Evolutionary conservation across 2,329 filamentous ascomycete genomes (phyloP).

Genomic region (Aspergillus pseudotamarii): DNA sequence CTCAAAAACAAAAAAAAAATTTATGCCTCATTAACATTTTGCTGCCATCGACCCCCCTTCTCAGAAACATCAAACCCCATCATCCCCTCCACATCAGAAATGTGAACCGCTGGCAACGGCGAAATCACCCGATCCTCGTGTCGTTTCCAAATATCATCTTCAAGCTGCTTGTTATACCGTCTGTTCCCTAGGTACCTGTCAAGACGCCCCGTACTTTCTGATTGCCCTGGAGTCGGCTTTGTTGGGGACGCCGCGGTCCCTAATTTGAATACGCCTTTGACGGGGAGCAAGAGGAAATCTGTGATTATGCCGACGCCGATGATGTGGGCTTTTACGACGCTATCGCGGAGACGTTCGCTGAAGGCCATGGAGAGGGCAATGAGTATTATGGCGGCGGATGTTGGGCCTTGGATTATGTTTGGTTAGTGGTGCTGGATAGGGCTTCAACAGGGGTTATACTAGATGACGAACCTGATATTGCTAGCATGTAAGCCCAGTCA

Average conservation of each 20-base stretch:
- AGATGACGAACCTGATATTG: conserved; percentile 30
- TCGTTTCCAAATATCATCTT: conserved; percentile 36
- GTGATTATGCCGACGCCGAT: conserved; percentile 24
- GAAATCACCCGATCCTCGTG: conserved; percentile 24
- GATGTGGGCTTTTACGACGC: conserved; percentile 26
- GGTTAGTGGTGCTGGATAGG: background rate
- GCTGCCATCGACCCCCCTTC: conserved; percentile 10
- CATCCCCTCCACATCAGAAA: conserved; percentile 10
- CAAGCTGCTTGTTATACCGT: conserved; percentile 22
- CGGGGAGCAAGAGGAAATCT: conserved; percentile 28
- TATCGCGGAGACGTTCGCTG: conserved; percentile 40
- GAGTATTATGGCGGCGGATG: conserved; percentile 56
- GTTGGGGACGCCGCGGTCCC: background rate
- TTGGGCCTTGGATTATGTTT: conserved; percentile 27
- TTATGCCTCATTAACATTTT: background rate
- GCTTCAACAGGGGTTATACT: background rate
- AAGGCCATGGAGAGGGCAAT: conserved; percentile 60
- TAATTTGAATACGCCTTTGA: conserved; percentile 17
- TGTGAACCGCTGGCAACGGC: conserved; percentile 15
- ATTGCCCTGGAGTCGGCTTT: conserved; percentile 7
- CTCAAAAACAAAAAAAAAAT: too few species aligned
- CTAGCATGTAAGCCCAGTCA: conserved; percentile 26
- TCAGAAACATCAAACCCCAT: conserved; percentile 11
- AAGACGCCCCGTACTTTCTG: conserved; percentile 28
- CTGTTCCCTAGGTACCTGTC: conserved; percentile 30